phyloP scores from a whole-genome alignment of 2,329 filamentous ascomycete genomes.

The Fusarium ambrosium region DNA sequence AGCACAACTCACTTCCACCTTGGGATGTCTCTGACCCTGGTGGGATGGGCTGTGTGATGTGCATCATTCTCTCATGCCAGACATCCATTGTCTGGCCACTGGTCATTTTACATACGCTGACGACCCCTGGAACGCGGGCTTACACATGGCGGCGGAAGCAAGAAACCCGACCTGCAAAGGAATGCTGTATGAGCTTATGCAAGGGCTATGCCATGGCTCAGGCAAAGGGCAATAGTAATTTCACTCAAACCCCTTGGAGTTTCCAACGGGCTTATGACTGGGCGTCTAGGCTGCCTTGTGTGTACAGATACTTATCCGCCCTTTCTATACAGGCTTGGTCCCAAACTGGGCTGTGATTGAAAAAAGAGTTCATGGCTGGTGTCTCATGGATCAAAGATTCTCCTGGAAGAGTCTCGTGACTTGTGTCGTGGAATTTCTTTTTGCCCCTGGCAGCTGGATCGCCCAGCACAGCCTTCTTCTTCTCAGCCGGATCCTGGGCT shows the following conservation, averaged over 20 bases:
- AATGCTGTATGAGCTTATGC: background rate
- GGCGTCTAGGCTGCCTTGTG: background rate
- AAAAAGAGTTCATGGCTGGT: background rate
- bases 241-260: background rate
- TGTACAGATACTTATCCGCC: no score
- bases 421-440: conserved; percentile 22
- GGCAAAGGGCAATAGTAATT: background rate
- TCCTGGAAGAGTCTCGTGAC: background rate
- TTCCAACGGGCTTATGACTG: background rate
- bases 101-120: background rate
- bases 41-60: background rate
- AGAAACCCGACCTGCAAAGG: background rate
- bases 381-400: background rate
- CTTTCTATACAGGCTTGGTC: background rate
- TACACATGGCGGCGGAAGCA: conserved; percentile 5
- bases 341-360: background rate
- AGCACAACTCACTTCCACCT: conserved; percentile 3
- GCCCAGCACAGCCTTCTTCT: conserved; percentile 18
- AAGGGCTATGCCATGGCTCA: background rate
- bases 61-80: background rate
- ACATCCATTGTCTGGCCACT: background rate
- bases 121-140: background rate
- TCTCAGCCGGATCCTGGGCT: conserved; percentile 14
- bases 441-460: conserved; percentile 18
- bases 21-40: background rate